These are phyloP conservation scores for Plasmodium knowlesi DNA, from an alignment of 169 alveolate species.

Conservation along the genomic window DNA sequence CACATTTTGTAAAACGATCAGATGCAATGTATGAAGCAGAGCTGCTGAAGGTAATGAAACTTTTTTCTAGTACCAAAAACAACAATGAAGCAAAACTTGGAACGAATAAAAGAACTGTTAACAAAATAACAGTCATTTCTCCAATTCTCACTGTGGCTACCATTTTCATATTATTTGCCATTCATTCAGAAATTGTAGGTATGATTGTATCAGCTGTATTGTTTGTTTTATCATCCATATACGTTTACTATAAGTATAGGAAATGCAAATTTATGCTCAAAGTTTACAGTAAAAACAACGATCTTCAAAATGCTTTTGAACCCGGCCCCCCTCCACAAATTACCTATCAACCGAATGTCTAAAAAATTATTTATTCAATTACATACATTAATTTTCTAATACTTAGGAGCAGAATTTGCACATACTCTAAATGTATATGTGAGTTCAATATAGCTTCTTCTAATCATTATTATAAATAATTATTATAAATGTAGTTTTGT, in stretches of 20 bases:
- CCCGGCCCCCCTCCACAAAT: background rate
- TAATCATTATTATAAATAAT: background rate
- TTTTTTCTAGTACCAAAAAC: background rate
- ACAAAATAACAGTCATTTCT: background rate
- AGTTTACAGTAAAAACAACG: slow-evolving; percentile 1
- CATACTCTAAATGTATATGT: background rate
- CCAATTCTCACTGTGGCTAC: background rate
- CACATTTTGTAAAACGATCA: background rate
- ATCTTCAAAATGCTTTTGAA: slow-evolving; percentile 2
- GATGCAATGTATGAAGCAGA: slow-evolving; percentile 30
- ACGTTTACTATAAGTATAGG: background rate
- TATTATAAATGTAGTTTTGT: background rate
- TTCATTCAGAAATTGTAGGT: background rate
- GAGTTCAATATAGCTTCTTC: background rate
- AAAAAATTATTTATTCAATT: background rate
- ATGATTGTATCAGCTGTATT: background rate
- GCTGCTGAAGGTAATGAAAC: background rate
- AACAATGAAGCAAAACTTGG: background rate
- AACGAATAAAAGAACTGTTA: background rate
- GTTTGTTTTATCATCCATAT: background rate
- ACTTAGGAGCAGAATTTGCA: background rate
- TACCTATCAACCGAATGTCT: background rate
- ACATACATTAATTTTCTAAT: background rate
- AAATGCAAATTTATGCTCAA: slow-evolving; percentile 15
- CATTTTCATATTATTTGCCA: background rate